Conservation (phyloP, 257 asterid species). For the Paulownia fortunei region DNA sequence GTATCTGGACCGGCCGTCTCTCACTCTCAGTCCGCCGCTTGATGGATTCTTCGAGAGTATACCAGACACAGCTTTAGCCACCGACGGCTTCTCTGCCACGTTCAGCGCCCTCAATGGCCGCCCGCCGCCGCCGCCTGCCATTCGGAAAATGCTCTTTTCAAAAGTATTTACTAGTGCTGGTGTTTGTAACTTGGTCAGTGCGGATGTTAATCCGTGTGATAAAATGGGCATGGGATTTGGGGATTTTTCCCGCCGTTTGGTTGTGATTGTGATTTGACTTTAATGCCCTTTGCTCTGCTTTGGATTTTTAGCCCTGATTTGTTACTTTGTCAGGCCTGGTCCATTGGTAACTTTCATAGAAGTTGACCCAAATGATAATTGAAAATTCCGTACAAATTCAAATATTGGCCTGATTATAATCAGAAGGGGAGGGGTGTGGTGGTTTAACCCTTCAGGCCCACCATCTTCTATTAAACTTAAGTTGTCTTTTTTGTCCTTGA, state of each 20-base stretch:
- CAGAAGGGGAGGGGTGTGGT: too few relatives aligned
- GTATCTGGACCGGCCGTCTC: slow-evolving; percentile 88
- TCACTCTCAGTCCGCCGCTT: slow-evolving; percentile 63
- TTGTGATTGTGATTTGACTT: not conserved
- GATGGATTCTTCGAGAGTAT: slow-evolving; percentile 73
- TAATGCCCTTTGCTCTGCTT: not conserved
- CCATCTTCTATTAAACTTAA: too few relatives aligned
- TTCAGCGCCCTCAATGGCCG: slow-evolving; percentile 73
- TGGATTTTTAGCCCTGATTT: too few relatives aligned
- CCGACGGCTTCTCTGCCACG: slow-evolving; percentile 99
- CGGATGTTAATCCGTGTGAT: not conserved
- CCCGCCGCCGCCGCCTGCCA: slow-evolving; percentile 65
- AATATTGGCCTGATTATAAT: too few relatives aligned
- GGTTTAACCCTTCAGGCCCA: too few relatives aligned
- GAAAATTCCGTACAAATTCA: too few relatives aligned
- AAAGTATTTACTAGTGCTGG: not conserved
- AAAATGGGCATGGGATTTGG: slow-evolving; percentile 11
- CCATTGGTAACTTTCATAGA: too few relatives aligned
- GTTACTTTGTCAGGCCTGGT: too few relatives aligned
- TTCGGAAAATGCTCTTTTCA: slow-evolving; percentile 21
- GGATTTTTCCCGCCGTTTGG: slow-evolving; percentile 38
- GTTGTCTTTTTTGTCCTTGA: too few relatives aligned
- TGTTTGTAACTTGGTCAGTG: not conserved
- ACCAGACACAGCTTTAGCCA: slow-evolving; percentile 86
- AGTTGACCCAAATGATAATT: too few relatives aligned